Evolutionary conservation across 495 filamentous ascomycete genomes (phyloP).

Genomic region (Hypoxylon cercidicola): DNA sequence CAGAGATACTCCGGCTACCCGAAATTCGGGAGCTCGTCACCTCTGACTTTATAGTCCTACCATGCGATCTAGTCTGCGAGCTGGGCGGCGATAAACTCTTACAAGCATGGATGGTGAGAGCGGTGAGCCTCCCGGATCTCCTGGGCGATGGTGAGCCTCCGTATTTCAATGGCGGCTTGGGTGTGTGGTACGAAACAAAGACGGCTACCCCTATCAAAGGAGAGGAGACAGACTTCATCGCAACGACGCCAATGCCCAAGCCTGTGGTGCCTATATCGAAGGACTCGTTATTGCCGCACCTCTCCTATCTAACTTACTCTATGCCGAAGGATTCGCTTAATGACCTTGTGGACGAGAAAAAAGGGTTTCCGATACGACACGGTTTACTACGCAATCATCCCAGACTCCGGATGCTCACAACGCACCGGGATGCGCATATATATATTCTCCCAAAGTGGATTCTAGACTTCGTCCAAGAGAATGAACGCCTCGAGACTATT

Average conservation of each 20-base stretch:
- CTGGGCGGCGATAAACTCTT: conserved; percentile 81
- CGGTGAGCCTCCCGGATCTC: conserved; percentile 68
- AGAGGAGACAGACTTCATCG: conserved; percentile 90
- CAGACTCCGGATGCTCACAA: conserved; percentile 78
- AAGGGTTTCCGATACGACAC: conserved; percentile 75
- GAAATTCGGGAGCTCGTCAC: conserved; percentile 77
- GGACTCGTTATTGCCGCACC: conserved; percentile 68
- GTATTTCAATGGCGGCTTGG: conserved; percentile 73
- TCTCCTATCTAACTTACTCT: conserved; percentile 74
- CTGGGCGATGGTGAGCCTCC: conserved; percentile 52
- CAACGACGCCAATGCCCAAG: conserved; percentile 70
- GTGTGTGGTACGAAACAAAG: conserved; percentile 90
- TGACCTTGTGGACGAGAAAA: conserved; percentile 77
- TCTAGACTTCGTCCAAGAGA: conserved; percentile 77
- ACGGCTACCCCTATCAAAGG: conserved; percentile 80
- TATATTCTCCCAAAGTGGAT: conserved; percentile 96
- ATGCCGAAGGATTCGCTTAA: conserved; percentile 87
- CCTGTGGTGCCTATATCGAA: conserved; percentile 65
- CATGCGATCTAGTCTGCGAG: conserved; percentile 94
- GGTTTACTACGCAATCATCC: conserved; percentile 76
- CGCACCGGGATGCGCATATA: conserved; percentile 87
- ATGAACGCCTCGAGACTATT: conserved; percentile 84
- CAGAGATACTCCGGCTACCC: conserved; percentile 84
- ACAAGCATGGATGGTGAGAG: conserved; percentile 91
- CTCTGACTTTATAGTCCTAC: conserved; percentile 87